A percentile compares a stretch with the other conserved stretches of the same genome.
These are phyloP conservation scores for Tolypocladium ophioglossoides DNA, from an alignment of 2,329 filamentous ascomycete genomes.

Conservation along the genomic window DNA sequence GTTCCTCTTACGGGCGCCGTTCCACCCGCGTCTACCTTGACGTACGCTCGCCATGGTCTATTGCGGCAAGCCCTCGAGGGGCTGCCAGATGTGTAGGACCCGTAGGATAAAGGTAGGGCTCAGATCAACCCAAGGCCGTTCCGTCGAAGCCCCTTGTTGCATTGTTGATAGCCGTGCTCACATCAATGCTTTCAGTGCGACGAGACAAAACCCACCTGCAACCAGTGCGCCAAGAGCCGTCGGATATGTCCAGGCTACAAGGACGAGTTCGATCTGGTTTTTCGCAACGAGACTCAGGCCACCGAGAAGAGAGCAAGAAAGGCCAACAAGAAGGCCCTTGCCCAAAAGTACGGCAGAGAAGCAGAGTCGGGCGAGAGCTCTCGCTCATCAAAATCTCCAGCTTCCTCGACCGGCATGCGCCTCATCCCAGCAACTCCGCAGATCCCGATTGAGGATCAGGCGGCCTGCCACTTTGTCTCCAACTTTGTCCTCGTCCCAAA, in stretches of 20 bases:
- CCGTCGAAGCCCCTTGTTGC: background rate
- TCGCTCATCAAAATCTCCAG: slow-evolving; percentile 7
- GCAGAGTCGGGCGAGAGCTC: slow-evolving; percentile 11
- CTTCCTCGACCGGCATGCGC: slow-evolving; percentile 4
- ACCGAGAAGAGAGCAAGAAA: slow-evolving; percentile 53
- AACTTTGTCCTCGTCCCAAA: slow-evolving; percentile 48
- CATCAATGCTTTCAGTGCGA: slow-evolving; percentile 40
- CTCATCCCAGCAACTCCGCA: slow-evolving; percentile 21
- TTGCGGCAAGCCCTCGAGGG: slow-evolving; percentile 54
- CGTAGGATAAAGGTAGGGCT: slow-evolving; percentile 57
- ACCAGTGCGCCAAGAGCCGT: slow-evolving; percentile 53
- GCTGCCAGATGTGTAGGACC: slow-evolving; percentile 65
- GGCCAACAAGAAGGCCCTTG: slow-evolving; percentile 36
- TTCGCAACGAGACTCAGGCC: slow-evolving; percentile 61
- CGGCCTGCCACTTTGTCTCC: slow-evolving; percentile 48
- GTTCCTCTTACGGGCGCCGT: background rate
- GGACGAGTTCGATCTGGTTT: slow-evolving; percentile 62
- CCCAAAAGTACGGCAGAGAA: slow-evolving; percentile 19
- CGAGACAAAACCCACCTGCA: slow-evolving; percentile 55
- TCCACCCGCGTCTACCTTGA: background rate
- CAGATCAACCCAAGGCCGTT: background rate
- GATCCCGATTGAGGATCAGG: slow-evolving; percentile 41
- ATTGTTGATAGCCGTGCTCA: background rate
- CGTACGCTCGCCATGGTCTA: slow-evolving; percentile 46
- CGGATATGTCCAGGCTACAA: slow-evolving; percentile 57